Evolutionary conservation across 495 filamentous ascomycete genomes (phyloP).

Genomic region (Cudoniella acicularis): DNA sequence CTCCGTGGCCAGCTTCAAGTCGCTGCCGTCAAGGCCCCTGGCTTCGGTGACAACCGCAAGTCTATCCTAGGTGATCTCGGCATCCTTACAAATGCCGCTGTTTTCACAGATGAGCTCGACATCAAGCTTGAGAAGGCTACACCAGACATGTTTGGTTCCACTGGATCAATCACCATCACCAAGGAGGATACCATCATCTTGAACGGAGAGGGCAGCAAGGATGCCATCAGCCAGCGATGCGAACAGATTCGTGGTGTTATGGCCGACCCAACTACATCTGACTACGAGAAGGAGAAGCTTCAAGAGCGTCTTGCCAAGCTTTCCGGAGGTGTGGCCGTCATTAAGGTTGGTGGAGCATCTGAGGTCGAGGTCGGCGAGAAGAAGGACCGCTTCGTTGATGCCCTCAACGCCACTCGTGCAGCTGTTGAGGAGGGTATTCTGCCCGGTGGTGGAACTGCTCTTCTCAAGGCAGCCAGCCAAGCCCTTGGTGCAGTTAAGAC

Average conservation of each 20-base stretch:
- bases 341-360: slow-evolving; percentile 95
- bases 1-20: slow-evolving; percentile 98
- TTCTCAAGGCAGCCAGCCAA: slow-evolving; percentile 94
- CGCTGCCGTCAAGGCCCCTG: slow-evolving; percentile 96
- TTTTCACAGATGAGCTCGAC: slow-evolving; percentile 97
- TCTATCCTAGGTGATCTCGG: slow-evolving; percentile 95
- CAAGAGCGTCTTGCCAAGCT: slow-evolving; percentile 99
- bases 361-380: slow-evolving; percentile 99
- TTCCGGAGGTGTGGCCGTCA: slow-evolving; percentile 97
- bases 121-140: slow-evolving; percentile 98
- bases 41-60: slow-evolving; percentile 99
- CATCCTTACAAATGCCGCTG: slow-evolving; percentile 91
- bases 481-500: slow-evolving; percentile 77
- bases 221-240: slow-evolving; percentile 88
- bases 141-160: slow-evolving; percentile 91
- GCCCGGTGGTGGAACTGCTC: slow-evolving; percentile 94
- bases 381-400: slow-evolving; percentile 99
- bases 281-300: slow-evolving; percentile 99
- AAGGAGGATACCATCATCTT: slow-evolving; percentile 99
- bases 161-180: slow-evolving; percentile 97
- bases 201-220: slow-evolving; percentile 96
- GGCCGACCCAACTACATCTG: slow-evolving; percentile 85
- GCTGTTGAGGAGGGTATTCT: slow-evolving; percentile 99
- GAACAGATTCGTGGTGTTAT: slow-evolving; percentile 99
- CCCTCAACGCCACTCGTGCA: slow-evolving; percentile 95